A percentile compares a stretch with the other conserved stretches of the same genome.
Conservation (phyloP, 352 stramenopile species). For the Globisporangium okanoganense region DNA sequence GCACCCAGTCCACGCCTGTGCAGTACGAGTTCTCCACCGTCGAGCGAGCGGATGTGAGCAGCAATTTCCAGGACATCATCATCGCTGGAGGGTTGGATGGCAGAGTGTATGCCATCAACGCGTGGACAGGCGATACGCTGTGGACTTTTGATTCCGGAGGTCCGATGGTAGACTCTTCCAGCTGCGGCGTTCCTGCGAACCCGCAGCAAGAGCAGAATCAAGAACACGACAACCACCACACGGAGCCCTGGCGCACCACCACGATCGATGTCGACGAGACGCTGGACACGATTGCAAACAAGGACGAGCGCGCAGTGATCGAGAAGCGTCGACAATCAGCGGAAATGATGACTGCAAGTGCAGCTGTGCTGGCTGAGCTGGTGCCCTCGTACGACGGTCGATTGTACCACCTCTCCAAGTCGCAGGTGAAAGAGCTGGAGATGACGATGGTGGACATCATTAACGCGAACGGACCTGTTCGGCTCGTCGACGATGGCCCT, state of each 20-base stretch:
- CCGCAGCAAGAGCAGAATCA: slow-evolving; percentile 7
- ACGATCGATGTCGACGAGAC: slow-evolving; percentile 27
- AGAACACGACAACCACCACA: slow-evolving; percentile 2
- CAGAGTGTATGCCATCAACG: slow-evolving; percentile 70
- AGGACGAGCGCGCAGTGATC: slow-evolving; percentile 27
- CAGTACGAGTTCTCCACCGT: slow-evolving; percentile 8
- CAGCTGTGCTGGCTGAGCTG: slow-evolving; percentile 48
- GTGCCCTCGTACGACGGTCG: slow-evolving; percentile 75
- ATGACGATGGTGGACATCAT: slow-evolving; percentile 80
- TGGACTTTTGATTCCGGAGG: slow-evolving; percentile 83
- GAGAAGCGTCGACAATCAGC: slow-evolving; percentile 19
- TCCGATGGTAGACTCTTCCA: slow-evolving; percentile 72
- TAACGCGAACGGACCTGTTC: slow-evolving; percentile 65
- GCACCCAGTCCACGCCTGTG: slow-evolving; percentile 2
- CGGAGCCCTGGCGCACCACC: slow-evolving; percentile 4
- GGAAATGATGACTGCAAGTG: slow-evolving; percentile 25
- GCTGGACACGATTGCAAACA: slow-evolving; percentile 12
- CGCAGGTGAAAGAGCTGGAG: slow-evolving; percentile 57
- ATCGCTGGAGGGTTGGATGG: slow-evolving; percentile 73
- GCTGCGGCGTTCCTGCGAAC: slow-evolving; percentile 22
- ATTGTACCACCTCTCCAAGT: slow-evolving; percentile 69
- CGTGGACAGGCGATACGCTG: slow-evolving; percentile 73
- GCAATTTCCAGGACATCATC: slow-evolving; percentile 39
- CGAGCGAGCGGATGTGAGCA: background rate
- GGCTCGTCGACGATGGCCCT: slow-evolving; percentile 29